Conservation (phyloP, 371 early-diverging fungal species). For the Syncephalastrum sp. region DNA sequence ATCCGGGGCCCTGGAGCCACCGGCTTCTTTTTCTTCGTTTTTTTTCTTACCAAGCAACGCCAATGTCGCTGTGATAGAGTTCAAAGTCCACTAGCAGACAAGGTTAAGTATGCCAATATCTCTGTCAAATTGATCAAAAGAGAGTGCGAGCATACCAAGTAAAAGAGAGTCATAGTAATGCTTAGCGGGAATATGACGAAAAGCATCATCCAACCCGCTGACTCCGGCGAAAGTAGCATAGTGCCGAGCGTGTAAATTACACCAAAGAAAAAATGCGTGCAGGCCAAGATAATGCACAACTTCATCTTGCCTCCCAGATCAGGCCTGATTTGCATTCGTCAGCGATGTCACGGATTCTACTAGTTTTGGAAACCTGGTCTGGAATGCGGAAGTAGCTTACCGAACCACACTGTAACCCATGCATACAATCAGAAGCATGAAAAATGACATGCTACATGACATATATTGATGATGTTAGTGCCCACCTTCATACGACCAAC, state of each 20-base stretch:
- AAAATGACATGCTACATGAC: slow-evolving; percentile 75
- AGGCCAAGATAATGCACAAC: slow-evolving; percentile 71
- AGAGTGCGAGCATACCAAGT: slow-evolving; percentile 48
- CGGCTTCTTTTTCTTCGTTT: not conserved
- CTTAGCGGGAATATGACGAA: slow-evolving; percentile 88
- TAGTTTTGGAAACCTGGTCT: not conserved
- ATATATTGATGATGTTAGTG: not conserved
- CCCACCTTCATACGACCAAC: too few species aligned
- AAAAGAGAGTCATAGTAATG: slow-evolving; percentile 85
- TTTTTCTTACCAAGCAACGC: slow-evolving; percentile 14
- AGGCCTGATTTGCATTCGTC: slow-evolving; percentile 52
- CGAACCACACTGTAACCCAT: slow-evolving; percentile 93
- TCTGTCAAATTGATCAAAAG: too few species aligned
- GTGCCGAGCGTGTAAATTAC: slow-evolving; percentile 81
- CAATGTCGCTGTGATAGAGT: slow-evolving; percentile 34
- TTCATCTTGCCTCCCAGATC: slow-evolving; percentile 87
- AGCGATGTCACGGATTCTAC: not conserved
- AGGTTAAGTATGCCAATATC: too few species aligned
- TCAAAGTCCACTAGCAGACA: slow-evolving; percentile 51
- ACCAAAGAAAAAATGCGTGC: slow-evolving; percentile 83
- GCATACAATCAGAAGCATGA: slow-evolving; percentile 89
- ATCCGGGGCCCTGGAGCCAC: not conserved
- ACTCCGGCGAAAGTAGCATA: slow-evolving; percentile 70
- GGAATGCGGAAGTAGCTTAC: slow-evolving; percentile 34
- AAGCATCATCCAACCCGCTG: slow-evolving; percentile 65